These are phyloP conservation scores for Rhodotorula babjevae DNA, from an alignment of 768 basidiomycete species.

Conservation along the genomic window DNA sequence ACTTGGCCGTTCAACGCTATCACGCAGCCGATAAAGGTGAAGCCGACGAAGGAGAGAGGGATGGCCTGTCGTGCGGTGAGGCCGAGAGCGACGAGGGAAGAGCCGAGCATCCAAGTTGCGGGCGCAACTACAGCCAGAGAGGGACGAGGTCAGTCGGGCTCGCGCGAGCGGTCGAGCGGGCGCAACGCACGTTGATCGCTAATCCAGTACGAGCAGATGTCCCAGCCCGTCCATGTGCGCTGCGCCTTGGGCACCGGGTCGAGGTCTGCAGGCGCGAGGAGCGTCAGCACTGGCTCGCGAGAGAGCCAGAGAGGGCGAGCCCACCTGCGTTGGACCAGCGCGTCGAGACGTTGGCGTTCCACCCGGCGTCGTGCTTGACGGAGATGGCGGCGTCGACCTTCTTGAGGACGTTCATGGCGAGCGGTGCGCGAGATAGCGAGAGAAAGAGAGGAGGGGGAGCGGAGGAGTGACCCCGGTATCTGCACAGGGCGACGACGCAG, in stretches of 20 bases:
- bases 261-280: too few species aligned
- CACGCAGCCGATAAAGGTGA: conserved; percentile 14
- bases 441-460: too few species aligned
- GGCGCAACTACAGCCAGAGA: not conserved
- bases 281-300: too few species aligned
- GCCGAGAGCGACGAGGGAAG: not conserved
- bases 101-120: conserved; percentile 14
- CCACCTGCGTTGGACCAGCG: conserved; percentile 4
- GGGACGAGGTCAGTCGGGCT: too few species aligned
- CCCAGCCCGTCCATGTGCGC: too few species aligned
- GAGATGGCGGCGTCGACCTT: not conserved
- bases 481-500: too few species aligned
- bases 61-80: conserved; percentile 8
- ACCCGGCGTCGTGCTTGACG: conserved; percentile 10
- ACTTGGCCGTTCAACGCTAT: conserved; percentile 34
- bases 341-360: conserved; percentile 7
- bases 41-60: conserved; percentile 20
- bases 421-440: too few species aligned
- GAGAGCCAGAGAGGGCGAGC: not conserved
- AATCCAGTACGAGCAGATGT: too few species aligned
- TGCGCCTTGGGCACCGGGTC: too few species aligned
- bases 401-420: conserved; percentile 2
- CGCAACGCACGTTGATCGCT: too few species aligned
- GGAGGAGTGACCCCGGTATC: too few species aligned
- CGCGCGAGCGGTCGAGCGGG: too few species aligned